Evolutionary conservation across 1,284 basidiomycete genomes (phyloP).

Genomic region (Xanthoconium separans): DNA sequence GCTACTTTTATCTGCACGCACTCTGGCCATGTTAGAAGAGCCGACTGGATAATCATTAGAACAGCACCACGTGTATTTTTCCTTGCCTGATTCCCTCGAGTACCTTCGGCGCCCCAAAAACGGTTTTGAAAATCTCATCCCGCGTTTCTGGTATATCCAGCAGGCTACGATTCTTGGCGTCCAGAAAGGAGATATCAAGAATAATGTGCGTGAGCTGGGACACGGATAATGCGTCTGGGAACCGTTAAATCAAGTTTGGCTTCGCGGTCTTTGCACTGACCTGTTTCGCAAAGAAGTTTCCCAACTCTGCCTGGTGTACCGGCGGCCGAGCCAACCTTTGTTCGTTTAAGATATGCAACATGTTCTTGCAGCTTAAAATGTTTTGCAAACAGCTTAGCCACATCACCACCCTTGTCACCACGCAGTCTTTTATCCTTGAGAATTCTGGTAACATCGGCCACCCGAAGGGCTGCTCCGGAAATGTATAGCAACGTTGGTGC

Average conservation of each 20-base stretch:
- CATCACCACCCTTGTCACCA: constrained; percentile 77
- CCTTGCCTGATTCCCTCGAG: constrained; percentile 64
- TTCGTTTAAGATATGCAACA: constrained; percentile 68
- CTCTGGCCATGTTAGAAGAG: not conserved
- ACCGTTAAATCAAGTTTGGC: constrained; percentile 9
- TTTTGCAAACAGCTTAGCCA: constrained; percentile 84
- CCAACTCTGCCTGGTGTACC: constrained; percentile 83
- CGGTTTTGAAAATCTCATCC: constrained; percentile 74
- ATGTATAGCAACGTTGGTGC: constrained; percentile 78
- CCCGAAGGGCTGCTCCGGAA: constrained; percentile 75
- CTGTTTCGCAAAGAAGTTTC: constrained; percentile 74
- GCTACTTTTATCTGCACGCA: constrained; percentile 18
- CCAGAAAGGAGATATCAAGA: constrained; percentile 67
- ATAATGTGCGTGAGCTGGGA: constrained; percentile 80
- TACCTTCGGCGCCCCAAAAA: constrained; percentile 63
- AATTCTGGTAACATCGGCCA: constrained; percentile 71
- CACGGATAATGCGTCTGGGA: constrained; percentile 63
- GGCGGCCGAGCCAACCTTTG: constrained; percentile 74
- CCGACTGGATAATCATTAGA: constrained; percentile 39
- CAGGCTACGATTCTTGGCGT: constrained; percentile 71
- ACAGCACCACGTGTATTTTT: constrained; percentile 74
- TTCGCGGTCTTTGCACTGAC: constrained; percentile 40
- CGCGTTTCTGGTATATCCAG: constrained; percentile 81
- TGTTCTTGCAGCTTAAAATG: constrained; percentile 85
- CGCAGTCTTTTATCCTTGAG: constrained; percentile 66